phyloP scores from a whole-genome alignment of 371 early-diverging fungal genomes.

The Encephalitozoon romaleae region DNA sequence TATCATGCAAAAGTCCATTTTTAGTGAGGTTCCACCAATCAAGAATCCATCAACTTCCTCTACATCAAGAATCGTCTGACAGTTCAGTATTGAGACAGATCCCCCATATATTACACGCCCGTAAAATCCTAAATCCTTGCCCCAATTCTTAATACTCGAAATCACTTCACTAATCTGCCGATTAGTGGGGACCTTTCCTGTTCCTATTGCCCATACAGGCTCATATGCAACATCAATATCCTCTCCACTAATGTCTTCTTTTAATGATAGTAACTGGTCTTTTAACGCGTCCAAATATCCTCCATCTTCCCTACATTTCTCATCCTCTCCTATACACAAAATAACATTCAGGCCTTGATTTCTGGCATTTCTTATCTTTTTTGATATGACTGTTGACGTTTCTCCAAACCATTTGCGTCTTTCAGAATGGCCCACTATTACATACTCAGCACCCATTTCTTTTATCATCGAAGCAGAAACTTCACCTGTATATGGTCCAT shows the following conservation, averaged over 20 bases:
- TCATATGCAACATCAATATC: conserved; percentile 92
- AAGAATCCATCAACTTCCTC: conserved; percentile 92
- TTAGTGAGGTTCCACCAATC: conserved; percentile 91
- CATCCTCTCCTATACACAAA: conserved; percentile 89
- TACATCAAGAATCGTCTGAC: conserved; percentile 64
- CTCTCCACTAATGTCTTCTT: conserved; percentile 61
- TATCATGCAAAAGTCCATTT: conserved; percentile 61
- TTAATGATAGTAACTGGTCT: conserved; percentile 75
- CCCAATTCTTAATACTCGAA: conserved; percentile 35
- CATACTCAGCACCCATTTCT: conserved; percentile 83
- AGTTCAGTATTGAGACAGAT: conserved; percentile 74
- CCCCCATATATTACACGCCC: conserved; percentile 93
- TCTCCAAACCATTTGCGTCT: conserved; percentile 83
- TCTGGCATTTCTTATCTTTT: conserved; percentile 77
- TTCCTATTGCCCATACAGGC: conserved; percentile 99
- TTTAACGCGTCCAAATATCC: conserved; percentile 74
- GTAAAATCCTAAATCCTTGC: not conserved
- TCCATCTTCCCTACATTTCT: conserved; percentile 77
- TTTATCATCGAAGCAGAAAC: conserved; percentile 83
- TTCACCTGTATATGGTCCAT: conserved; percentile 95
- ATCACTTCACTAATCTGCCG: conserved; percentile 65
- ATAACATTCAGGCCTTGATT: conserved; percentile 77
- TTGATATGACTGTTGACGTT: conserved; percentile 66
- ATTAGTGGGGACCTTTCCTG: conserved; percentile 89
- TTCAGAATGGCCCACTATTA: conserved; percentile 96